Conservation (phyloP, 169 alveolate genomes). For the Plasmodium vinckei region DNA sequence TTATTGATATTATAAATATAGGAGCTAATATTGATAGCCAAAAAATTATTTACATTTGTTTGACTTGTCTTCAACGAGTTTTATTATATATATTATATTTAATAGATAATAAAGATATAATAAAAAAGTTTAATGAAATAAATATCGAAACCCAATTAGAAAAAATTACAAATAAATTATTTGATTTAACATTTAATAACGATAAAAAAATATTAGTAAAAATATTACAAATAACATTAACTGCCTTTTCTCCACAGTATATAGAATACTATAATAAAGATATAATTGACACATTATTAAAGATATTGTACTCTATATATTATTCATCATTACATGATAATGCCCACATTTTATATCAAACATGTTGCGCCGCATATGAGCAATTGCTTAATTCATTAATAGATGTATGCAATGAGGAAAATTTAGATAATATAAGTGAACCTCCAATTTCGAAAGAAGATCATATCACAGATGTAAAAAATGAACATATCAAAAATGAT, state of each 20-base stretch:
- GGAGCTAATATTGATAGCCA: constrained; percentile 31
- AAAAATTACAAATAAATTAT: constrained; percentile 60
- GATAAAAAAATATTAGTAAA: constrained; percentile 54
- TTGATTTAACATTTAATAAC: constrained; percentile 57
- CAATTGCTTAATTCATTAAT: constrained; percentile 60
- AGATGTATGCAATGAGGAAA: constrained; percentile 65
- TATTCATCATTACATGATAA: constrained; percentile 60
- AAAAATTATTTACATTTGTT: constrained; percentile 33
- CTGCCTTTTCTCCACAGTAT: constrained; percentile 62
- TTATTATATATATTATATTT: constrained; percentile 41
- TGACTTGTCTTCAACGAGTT: constrained; percentile 29
- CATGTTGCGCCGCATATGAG: constrained; percentile 70
- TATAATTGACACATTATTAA: constrained; percentile 48
- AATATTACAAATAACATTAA: constrained; percentile 62
- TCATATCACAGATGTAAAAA: constrained; percentile 1
- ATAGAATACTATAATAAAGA: constrained; percentile 45
- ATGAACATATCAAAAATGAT: neutral
- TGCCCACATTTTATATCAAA: constrained; percentile 48
- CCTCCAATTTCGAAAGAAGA: neutral
- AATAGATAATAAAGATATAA: constrained; percentile 59
- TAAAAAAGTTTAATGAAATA: constrained; percentile 33
- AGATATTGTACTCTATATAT: constrained; percentile 64
- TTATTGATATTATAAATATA: constrained; percentile 47
- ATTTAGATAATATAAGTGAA: neutral
- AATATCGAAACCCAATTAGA: constrained; percentile 50